Conservation (phyloP, 2,329 filamentous ascomycete genomes). For the Capronia americana region DNA sequence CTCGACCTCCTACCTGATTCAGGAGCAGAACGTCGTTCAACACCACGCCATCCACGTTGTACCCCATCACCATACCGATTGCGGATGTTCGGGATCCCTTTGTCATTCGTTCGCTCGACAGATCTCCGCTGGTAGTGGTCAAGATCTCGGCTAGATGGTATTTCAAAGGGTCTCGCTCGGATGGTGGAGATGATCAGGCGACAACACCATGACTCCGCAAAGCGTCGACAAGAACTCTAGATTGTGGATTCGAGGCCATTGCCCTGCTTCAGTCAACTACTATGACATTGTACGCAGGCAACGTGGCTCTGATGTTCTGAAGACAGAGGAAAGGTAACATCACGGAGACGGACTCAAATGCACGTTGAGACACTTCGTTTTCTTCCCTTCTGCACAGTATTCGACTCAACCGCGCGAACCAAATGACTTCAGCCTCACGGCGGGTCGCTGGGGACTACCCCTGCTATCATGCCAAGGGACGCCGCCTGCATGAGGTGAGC, state of each 20-base stretch:
- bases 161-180: constrained; percentile 12
- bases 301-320: background rate
- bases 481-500: constrained; percentile 10
- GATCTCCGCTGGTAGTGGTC: background rate
- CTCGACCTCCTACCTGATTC: background rate
- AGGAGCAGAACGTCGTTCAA: background rate
- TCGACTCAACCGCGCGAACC: background rate
- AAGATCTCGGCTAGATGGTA: background rate
- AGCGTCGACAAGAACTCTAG: background rate
- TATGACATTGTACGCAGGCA: background rate
- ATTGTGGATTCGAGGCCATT: background rate
- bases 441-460: background rate
- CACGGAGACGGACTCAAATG: background rate
- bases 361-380: background rate
- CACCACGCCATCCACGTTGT: constrained; percentile 4
- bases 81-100: background rate
- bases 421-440: background rate
- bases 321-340: background rate
- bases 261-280: background rate
- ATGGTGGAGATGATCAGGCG: constrained; percentile 5
- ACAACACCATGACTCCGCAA: constrained; percentile 4
- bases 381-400: background rate
- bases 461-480: constrained; percentile 8
- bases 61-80: constrained; percentile 8
- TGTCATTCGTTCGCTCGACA: background rate